Evolutionary conservation across 257 asterid species (phyloP).

Genomic region (Asclepias syriaca): DNA sequence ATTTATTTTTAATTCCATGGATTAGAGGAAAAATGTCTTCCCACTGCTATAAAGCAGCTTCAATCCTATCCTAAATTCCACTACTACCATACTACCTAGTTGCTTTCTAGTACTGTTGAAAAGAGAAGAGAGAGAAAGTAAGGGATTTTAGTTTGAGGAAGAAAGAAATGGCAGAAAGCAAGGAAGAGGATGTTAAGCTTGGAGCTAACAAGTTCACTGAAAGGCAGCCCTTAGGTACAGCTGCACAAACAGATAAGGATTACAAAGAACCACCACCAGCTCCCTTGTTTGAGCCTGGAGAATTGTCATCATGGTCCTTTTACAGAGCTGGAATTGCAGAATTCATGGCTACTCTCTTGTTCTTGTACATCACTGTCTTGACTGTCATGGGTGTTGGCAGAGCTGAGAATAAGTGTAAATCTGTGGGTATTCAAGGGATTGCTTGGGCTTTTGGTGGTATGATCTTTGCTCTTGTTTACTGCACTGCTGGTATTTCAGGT

Average conservation of each 20-base stretch:
- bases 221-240: slow-evolving; percentile 54
- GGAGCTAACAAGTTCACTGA: slow-evolving; percentile 61
- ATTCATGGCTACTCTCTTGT: slow-evolving; percentile 63
- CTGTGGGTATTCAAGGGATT: slow-evolving; percentile 63
- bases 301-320: slow-evolving; percentile 62
- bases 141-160: neutral
- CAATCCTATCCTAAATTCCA: neutral
- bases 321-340: slow-evolving; percentile 74
- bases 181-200: slow-evolving; percentile 53
- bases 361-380: slow-evolving; percentile 48
- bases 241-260: slow-evolving; percentile 62
- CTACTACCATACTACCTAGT: neutral
- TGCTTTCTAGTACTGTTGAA: neutral
- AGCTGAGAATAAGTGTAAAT: slow-evolving; percentile 34
- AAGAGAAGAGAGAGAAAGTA: slow-evolving; percentile 5
- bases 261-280: slow-evolving; percentile 67
- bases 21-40: slow-evolving; percentile 3
- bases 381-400: slow-evolving; percentile 58
- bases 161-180: slow-evolving; percentile 48
- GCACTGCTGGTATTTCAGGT: slow-evolving; percentile 73
- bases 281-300: slow-evolving; percentile 61
- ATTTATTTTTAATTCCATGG: neutral
- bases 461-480: slow-evolving; percentile 68
- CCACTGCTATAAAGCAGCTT: slow-evolving; percentile 27
- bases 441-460: slow-evolving; percentile 80